These are phyloP conservation scores for Cicer pinnatifidum DNA, from an alignment of 306 rosid species.

Conservation along the genomic window DNA sequence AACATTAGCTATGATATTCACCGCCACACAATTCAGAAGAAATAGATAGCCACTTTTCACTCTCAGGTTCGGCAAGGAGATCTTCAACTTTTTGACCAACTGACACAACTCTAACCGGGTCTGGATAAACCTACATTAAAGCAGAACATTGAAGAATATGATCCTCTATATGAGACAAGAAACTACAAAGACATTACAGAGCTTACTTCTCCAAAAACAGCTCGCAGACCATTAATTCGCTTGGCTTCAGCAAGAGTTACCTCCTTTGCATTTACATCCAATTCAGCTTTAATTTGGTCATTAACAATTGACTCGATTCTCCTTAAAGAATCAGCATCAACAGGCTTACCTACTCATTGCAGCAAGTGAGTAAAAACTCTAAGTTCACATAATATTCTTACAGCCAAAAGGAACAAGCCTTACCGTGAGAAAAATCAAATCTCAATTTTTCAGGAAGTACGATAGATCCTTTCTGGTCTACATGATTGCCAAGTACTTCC, in stretches of 20 bases:
- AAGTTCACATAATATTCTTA: slow-evolving; percentile 11
- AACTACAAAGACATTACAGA: slow-evolving; percentile 33
- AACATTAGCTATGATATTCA: slow-evolving; percentile 43
- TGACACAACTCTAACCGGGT: slow-evolving; percentile 91
- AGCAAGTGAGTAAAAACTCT: slow-evolving; percentile 32
- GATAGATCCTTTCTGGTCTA: slow-evolving; percentile 95
- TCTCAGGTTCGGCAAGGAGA: slow-evolving; percentile 77
- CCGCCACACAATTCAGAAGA: slow-evolving; percentile 96
- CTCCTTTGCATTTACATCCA: slow-evolving; percentile 80
- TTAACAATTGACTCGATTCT: slow-evolving; percentile 84
- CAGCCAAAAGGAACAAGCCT: slow-evolving; percentile 42
- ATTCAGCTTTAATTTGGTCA: slow-evolving; percentile 80
- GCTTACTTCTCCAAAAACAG: slow-evolving; percentile 97
- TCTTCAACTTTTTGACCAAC: slow-evolving; percentile 88
- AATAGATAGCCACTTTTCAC: slow-evolving; percentile 71
- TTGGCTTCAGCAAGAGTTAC: slow-evolving; percentile 76
- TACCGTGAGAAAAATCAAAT: slow-evolving; percentile 98
- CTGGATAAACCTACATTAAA: slow-evolving; percentile 84
- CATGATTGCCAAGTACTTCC: slow-evolving; percentile 93
- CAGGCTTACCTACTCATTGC: slow-evolving; percentile 81
- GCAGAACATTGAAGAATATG: slow-evolving; percentile 37
- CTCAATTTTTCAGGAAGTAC: slow-evolving; percentile 97
- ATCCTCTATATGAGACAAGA: slow-evolving; percentile 33
- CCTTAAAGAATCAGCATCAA: slow-evolving; percentile 74
- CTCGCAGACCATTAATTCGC: slow-evolving; percentile 83